Evolutionary conservation across 1,284 basidiomycete species (phyloP).

Genomic region (Naganishia sp.): DNA sequence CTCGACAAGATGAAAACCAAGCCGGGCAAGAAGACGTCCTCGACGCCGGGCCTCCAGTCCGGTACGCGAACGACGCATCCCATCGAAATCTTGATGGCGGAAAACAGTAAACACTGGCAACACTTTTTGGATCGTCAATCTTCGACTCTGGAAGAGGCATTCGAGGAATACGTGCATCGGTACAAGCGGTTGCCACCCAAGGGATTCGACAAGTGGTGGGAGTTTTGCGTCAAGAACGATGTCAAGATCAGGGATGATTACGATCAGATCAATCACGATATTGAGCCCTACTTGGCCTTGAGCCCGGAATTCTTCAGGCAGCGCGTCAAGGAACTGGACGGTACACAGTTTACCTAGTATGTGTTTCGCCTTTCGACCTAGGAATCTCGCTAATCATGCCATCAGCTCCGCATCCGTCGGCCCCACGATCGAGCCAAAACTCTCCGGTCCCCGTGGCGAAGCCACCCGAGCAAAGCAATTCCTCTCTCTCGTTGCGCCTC

Average conservation of each 20-base stretch:
- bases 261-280: conserved; percentile 50
- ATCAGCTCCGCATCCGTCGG: conserved; percentile 42
- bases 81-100: conserved; percentile 45
- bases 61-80: conserved; percentile 44
- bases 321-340: conserved; percentile 38
- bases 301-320: conserved; percentile 44
- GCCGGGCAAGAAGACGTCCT: conserved; percentile 1
- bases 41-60: neutral
- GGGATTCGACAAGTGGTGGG: conserved; percentile 56
- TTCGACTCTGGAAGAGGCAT: conserved; percentile 51
- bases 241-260: conserved; percentile 56
- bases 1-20: conserved; percentile 11
- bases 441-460: conserved; percentile 41
- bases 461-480: conserved; percentile 39
- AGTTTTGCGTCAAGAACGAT: conserved; percentile 46
- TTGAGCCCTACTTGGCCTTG: conserved; percentile 49
- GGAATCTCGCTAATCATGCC: neutral
- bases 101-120: conserved; percentile 44
- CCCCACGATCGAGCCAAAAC: conserved; percentile 37
- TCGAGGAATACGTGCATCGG: conserved; percentile 51
- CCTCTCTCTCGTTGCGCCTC: conserved; percentile 42
- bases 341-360: conserved; percentile 40
- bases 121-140: conserved; percentile 47
- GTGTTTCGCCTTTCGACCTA: conserved; percentile 16
- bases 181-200: conserved; percentile 54